These are phyloP conservation scores for Zoysia pacifica DNA, from an alignment of 176 grass and related monocot genomes.

Conservation along the genomic window DNA sequence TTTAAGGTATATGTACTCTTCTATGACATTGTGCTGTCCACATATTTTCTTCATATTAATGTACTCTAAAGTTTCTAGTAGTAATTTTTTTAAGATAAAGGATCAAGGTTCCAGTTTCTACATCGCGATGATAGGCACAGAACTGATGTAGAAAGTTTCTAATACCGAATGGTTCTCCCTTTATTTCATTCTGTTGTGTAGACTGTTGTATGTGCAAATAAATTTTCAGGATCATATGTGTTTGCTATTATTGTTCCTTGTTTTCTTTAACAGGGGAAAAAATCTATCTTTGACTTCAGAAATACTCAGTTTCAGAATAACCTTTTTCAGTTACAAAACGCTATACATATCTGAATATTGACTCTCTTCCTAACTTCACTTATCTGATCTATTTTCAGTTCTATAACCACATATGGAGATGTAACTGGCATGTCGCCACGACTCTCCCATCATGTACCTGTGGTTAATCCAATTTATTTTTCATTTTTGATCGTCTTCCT, in stretches of 20 bases:
- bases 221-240: not conserved
- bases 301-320: slow-evolving; percentile 27
- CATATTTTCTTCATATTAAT: too few relatives aligned
- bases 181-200: not conserved
- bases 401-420: slow-evolving; percentile 39
- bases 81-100: too few relatives aligned
- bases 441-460: slow-evolving; percentile 61
- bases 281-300: not conserved
- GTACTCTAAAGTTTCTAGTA: too few relatives aligned
- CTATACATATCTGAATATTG: not conserved
- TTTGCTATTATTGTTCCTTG: not conserved
- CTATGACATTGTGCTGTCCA: too few relatives aligned
- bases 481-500: not conserved
- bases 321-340: slow-evolving; percentile 17
- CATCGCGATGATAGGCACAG: too few relatives aligned
- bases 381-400: slow-evolving; percentile 38
- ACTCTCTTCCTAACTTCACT: not conserved
- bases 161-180: too few relatives aligned
- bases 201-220: not conserved
- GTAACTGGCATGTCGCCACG: slow-evolving; percentile 46
- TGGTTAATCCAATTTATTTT: slow-evolving; percentile 55
- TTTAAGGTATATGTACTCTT: too few relatives aligned
- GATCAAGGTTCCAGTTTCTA: too few relatives aligned
- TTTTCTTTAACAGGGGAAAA: slow-evolving; percentile 21
- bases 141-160: too few relatives aligned